phyloP scores from a whole-genome alignment of 2,329 filamentous ascomycete genomes.

The Penicillium decumbens region DNA sequence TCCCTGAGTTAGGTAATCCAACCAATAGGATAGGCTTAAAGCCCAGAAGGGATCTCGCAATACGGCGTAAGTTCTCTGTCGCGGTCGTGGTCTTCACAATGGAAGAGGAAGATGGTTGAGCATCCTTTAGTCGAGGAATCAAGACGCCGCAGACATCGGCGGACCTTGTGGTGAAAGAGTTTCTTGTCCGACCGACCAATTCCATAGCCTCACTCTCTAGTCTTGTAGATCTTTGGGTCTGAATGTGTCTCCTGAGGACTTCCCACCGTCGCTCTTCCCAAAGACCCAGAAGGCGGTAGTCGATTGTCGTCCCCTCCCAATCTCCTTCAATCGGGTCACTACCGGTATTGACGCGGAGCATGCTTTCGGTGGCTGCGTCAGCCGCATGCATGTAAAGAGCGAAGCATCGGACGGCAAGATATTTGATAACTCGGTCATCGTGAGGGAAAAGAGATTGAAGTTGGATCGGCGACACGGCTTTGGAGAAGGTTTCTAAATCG shows the following conservation, averaged over 20 bases:
- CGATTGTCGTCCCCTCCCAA: slow-evolving; percentile 71
- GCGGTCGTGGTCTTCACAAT: slow-evolving; percentile 72
- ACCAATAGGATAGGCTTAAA: slow-evolving; percentile 72
- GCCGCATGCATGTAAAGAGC: slow-evolving; percentile 73
- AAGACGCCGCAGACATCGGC: slow-evolving; percentile 63
- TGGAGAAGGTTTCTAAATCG: slow-evolving; percentile 64
- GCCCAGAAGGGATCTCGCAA: slow-evolving; percentile 64
- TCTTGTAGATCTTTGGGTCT: slow-evolving; percentile 21
- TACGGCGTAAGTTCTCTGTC: slow-evolving; percentile 61
- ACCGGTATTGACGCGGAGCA: slow-evolving; percentile 63
- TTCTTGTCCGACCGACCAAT: slow-evolving; percentile 28
- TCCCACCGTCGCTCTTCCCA: slow-evolving; percentile 59
- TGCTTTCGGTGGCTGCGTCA: slow-evolving; percentile 69
- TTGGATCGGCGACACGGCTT: slow-evolving; percentile 59
- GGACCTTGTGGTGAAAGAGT: slow-evolving; percentile 55
- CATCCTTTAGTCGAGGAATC: slow-evolving; percentile 56
- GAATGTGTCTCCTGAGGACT: slow-evolving; percentile 33
- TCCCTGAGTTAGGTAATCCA: slow-evolving; percentile 80
- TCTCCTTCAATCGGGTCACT: slow-evolving; percentile 60
- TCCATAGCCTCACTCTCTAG: slow-evolving; percentile 19
- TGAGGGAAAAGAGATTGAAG: slow-evolving; percentile 66
- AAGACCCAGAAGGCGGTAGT: slow-evolving; percentile 68
- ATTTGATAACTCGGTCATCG: slow-evolving; percentile 59
- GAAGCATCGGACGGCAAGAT: slow-evolving; percentile 76
- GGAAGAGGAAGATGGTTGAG: slow-evolving; percentile 45